A percentile compares a stretch with the other conserved stretches of the same genome.
These are phyloP conservation scores for Rhizoclosmatium sp. DNA, from an alignment of 192 early-diverging fungal genomes.

Conservation along the genomic window DNA sequence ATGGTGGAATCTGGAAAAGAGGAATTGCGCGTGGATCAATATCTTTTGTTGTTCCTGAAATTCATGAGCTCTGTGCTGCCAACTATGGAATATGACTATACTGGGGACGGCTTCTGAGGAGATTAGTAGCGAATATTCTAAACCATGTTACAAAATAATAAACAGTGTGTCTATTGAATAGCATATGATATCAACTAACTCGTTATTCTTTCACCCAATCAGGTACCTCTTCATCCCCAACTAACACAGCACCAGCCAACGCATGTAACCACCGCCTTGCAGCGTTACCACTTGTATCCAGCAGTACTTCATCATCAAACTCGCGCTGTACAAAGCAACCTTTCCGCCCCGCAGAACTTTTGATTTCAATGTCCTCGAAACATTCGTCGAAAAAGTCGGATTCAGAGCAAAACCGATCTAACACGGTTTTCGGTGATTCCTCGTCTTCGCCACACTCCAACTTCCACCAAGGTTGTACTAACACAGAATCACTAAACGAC, in stretches of 20 bases:
- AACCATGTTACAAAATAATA: no score
- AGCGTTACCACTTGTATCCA: conserved; percentile 9
- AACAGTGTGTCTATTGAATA: background rate
- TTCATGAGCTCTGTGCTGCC: conserved; percentile 97
- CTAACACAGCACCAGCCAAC: background rate
- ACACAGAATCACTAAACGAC: background rate
- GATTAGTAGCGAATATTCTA: no score
- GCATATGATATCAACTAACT: background rate
- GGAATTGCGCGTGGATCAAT: conserved; percentile 92
- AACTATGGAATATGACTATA: conserved; percentile 99
- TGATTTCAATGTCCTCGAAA: conserved; percentile 28
- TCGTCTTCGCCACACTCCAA: background rate
- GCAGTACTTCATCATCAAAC: background rate
- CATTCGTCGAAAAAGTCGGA: conserved; percentile 4
- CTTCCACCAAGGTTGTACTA: background rate
- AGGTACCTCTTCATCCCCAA: conserved; percentile 26
- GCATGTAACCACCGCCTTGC: conserved; percentile 26
- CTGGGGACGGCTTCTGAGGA: conserved; percentile 42
- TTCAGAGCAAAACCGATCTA: background rate
- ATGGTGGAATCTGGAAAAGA: conserved; percentile 70
- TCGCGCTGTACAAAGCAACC: background rate
- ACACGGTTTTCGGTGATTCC: background rate
- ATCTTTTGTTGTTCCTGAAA: conserved; percentile 95
- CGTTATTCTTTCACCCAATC: conserved; percentile 5
- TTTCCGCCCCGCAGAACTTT: background rate